These are phyloP conservation scores for Diaporthe australafricana DNA, from an alignment of 2,329 filamentous ascomycete genomes.

Conservation along the genomic window DNA sequence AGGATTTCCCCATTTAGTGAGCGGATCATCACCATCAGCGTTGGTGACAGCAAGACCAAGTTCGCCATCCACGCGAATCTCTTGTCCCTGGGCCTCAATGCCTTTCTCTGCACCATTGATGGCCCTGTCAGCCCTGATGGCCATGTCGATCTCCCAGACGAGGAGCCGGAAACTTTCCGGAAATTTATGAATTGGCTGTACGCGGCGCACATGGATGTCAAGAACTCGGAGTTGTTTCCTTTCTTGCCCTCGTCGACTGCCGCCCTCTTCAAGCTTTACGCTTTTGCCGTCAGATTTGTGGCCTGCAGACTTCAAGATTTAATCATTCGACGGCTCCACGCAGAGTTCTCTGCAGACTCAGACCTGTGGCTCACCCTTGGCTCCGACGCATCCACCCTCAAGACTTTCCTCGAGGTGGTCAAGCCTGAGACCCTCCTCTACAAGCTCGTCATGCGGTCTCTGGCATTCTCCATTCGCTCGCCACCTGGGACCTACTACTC, in stretches of 20 bases:
- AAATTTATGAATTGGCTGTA: conserved; percentile 48
- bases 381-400: background rate
- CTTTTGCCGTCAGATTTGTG: background rate
- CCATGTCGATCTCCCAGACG: conserved; percentile 43
- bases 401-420: background rate
- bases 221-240: background rate
- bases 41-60: background rate
- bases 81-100: background rate
- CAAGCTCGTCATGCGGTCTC: background rate
- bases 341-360: background rate
- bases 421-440: background rate
- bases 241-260: background rate
- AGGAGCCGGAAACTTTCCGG: conserved; percentile 43
- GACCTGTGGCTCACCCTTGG: background rate
- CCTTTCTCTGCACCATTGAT: background rate
- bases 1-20: background rate
- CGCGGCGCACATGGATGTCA: conserved; percentile 10
- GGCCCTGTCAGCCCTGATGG: background rate
- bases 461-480: background rate
- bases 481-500: background rate
- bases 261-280: background rate
- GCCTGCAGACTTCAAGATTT: background rate
- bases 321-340: background rate
- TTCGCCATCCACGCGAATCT: background rate
- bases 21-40: background rate